Conservation (phyloP, 306 rosid species). For the Oemleria cerasiformis region DNA sequence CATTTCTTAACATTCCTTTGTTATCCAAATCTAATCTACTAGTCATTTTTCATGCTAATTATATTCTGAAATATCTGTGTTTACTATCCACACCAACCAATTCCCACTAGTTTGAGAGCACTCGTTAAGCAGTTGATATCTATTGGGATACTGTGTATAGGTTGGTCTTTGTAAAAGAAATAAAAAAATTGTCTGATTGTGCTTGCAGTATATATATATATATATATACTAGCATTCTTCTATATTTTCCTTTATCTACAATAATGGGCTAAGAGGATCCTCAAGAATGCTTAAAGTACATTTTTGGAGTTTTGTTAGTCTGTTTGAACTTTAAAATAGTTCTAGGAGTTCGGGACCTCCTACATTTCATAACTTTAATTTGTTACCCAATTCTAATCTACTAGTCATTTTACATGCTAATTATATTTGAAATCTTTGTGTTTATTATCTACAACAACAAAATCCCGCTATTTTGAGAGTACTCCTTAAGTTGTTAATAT, state of each 20-base stretch:
- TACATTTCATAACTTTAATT: constrained; percentile 10
- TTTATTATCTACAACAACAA: no score
- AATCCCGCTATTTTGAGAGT: no score
- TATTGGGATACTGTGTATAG: neutral
- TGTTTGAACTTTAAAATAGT: constrained; percentile 21
- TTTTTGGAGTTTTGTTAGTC: constrained; percentile 31
- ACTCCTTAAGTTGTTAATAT: no score
- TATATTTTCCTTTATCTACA: constrained; percentile 16
- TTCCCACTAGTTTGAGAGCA: no score
- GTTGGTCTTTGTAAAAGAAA: neutral
- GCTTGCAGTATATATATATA: neutral
- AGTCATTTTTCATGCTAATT: no score
- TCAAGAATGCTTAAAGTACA: constrained; percentile 32
- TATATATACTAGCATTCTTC: neutral
- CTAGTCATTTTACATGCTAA: no score
- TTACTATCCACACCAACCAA: no score
- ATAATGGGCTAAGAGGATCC: constrained; percentile 19
- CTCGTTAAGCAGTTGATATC: no score
- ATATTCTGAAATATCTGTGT: no score
- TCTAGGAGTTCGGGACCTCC: constrained; percentile 38
- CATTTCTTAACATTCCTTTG: constrained; percentile 7
- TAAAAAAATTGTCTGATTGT: neutral
- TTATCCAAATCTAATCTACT: neutral
- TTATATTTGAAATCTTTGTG: no score
- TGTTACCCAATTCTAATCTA: neutral